Percentiles rank a stretch among this genome's conserved stretches.
Evolutionary conservation across 2,329 filamentous ascomycete species (phyloP).

Genomic region (Geosmithia morbida): DNA sequence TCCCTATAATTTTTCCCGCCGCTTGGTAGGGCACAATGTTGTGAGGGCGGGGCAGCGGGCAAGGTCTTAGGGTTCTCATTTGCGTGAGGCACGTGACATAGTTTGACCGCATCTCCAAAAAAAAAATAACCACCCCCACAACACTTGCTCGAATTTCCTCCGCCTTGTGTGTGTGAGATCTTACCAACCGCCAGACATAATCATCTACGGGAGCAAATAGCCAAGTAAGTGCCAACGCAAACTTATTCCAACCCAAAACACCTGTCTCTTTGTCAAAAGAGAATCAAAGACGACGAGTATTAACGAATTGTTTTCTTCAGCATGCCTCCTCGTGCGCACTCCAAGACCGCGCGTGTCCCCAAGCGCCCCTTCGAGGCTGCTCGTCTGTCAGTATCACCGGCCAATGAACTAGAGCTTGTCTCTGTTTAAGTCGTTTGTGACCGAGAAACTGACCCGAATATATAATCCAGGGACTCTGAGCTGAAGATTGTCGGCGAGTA

Average conservation of each 20-base stretch:
- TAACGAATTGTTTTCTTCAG: constrained; percentile 10
- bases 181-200: constrained; percentile 12
- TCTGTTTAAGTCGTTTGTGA: constrained; percentile 90
- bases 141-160: constrained; percentile 12
- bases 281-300: constrained; percentile 10
- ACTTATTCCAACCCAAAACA: not conserved
- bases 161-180: constrained; percentile 2
- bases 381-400: constrained; percentile 95
- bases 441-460: constrained; percentile 46
- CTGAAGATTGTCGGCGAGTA: constrained; percentile 99
- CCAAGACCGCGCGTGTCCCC: constrained; percentile 99
- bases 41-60: constrained; percentile 5
- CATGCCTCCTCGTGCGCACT: constrained; percentile 54
- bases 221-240: constrained; percentile 19
- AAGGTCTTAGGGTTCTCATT: constrained; percentile 16
- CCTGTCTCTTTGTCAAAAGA: not conserved
- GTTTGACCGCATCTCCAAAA: constrained; percentile 6
- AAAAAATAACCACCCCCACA: constrained; percentile 19
- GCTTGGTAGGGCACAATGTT: constrained; percentile 17
- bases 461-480: constrained; percentile 77
- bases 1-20: constrained; percentile 10
- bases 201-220: constrained; percentile 18
- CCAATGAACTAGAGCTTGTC: constrained; percentile 98
- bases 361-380: constrained; percentile 98
- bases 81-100: not conserved